phyloP scores from a whole-genome alignment of 2,329 filamentous ascomycete species.

The Tolypocladium inflatum region DNA sequence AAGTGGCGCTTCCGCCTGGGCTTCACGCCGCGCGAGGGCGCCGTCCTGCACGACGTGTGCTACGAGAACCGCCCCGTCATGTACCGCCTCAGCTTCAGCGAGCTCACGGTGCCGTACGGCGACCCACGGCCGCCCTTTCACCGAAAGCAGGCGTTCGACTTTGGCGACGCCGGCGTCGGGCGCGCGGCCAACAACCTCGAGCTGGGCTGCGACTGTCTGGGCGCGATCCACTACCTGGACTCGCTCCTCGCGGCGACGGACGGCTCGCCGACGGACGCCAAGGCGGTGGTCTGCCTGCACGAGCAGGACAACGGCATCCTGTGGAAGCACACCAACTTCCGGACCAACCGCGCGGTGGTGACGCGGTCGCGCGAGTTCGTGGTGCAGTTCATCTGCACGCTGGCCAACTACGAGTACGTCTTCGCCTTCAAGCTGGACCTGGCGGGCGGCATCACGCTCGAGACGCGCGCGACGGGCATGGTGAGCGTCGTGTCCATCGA shows the following conservation, averaged over 20 bases:
- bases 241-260: constrained; percentile 40
- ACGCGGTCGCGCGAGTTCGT: constrained; percentile 53
- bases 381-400: constrained; percentile 58
- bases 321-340: constrained; percentile 64
- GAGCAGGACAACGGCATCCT: constrained; percentile 62
- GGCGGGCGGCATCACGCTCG: constrained; percentile 49
- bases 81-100: constrained; percentile 56
- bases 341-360: constrained; percentile 52
- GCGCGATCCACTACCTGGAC: constrained; percentile 56
- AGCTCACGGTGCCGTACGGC: constrained; percentile 62
- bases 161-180: constrained; percentile 60
- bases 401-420: constrained; percentile 61
- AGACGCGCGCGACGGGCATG: constrained; percentile 58
- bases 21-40: constrained; percentile 62
- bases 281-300: constrained; percentile 58
- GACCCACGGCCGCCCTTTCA: constrained; percentile 57
- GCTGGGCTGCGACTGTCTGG: constrained; percentile 62
- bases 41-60: constrained; percentile 59
- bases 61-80: constrained; percentile 58
- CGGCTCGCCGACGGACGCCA: constrained; percentile 40
- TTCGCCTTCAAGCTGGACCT: constrained; percentile 49
- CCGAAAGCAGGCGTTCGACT: constrained; percentile 63
- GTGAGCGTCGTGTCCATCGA: constrained; percentile 52
- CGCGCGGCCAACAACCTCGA: constrained; percentile 58
- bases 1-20: constrained; percentile 62